Evolutionary conservation across 176 grass and related monocot genomes (phyloP), one percentile per base, ranked within the genome.

Genomic region (Bothriochloa decipiens): DNA sequence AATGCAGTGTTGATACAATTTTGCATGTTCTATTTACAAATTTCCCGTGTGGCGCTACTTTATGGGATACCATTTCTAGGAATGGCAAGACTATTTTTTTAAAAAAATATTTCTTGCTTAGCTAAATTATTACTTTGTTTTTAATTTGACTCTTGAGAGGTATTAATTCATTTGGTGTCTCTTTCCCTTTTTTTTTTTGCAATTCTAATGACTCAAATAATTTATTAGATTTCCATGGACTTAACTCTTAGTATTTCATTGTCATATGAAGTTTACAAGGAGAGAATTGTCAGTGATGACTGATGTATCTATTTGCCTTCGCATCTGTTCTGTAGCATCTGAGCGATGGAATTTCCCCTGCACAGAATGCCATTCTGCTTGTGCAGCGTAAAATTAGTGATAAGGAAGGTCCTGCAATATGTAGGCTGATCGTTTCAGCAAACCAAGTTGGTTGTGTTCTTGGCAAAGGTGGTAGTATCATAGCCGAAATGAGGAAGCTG

Each of bases 401-500:
- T 68, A 90, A 90, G 88, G 93, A 91, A n/a, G 39, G 79, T 39
- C 41, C 25, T 78, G 53, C 84, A 23, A 47, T 85, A 50, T 90
- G 88, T 78, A 86, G 93, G 74, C 62, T 99, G 57, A 78, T 99
- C 7, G 75, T 96, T 89, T 78, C 86, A 41, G 81, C 91, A n/a
- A 95, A 88, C 79, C 96, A 99, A 78, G 90, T 89, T 73, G 93
- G 96, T 58, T 99, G 93, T 70, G 86, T 99, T 79, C 91, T 99
- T 45, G 96, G 93, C 68, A 99, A 96, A 87, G 96, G 93, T 47
- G 96, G 96, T 53, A 76, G 82, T 77, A 90, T 99, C 55, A 94
- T 99, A 62, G 62, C 93, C 82, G 93, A 99, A 88, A 96, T 99
- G 93, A 96, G 96, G 90, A 99, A 96, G 78, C 81, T 90, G 70